Base-by-base conservation (phyloP, 139 green algal genomes). In the Micractinium sp. region DNA sequence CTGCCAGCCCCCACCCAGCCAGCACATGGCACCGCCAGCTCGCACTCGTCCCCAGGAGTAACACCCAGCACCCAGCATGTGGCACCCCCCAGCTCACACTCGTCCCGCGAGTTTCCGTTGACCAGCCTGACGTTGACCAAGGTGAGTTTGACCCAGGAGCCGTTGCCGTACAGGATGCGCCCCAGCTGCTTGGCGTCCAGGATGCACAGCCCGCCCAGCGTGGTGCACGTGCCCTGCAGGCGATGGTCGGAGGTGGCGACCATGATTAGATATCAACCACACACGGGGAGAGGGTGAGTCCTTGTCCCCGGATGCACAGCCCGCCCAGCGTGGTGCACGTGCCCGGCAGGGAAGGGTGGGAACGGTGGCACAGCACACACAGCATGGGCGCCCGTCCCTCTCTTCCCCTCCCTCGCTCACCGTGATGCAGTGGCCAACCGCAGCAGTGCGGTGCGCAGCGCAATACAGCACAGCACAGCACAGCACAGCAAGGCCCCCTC, bases 171-270 rank as follows among this genome's bases (percentile, higher is more conserved):
- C 7, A 90, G 61, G 61, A 90, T 67, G n/a, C 87, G 87, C 20
- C 87, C 87, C 41, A 63, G 61, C 79, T 87, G 87, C 87, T 90
- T 90, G 66, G 87, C 87, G 41, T 90, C 87, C 79, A 90, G 79
- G 19, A 87, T 69, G 79, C 87, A 90, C 80, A 86, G 87, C 39
- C 87, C 80, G 39, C 87, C 87, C 66, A 86, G 67, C 2, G 66
- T 87, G 66, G 87, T 90, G 79, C 87, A 90, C 5, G 19, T 2
- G 41, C 87, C 87, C 87, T 90, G 79, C 35, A 33, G 16, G 2
- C 12, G 1, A 61, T 15, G 76, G 76, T 19, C 0, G 76, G 38
- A 61, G 76, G 76, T 56, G 47, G 7, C 7, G 7, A 56, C 47
- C 5, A 20, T 14, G 36, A n/a, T 16, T 1, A 1, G 36, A 38